Base-by-base conservation (phyloP, 2,329 filamentous ascomycete genomes). In the Fusarium acutatum region DNA sequence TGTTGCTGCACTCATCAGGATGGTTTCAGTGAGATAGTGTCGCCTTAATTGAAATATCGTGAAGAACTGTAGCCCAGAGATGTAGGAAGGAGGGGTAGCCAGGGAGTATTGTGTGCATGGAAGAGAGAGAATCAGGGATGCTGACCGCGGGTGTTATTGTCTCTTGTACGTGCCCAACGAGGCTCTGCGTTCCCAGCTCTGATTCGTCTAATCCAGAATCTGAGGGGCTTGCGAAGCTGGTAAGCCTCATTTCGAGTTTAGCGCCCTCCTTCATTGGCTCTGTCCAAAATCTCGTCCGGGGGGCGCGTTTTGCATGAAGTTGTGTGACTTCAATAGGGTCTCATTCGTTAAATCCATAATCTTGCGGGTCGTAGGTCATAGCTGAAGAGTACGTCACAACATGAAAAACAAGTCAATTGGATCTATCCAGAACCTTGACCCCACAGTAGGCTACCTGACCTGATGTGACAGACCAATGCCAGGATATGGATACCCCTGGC, bases 251-350 rank as follows among this genome's bases (percentile, higher is more conserved):
- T 53, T 0, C n/a, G 0, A 8, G 0, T 4, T 9, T 53, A 35
- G 49, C 0, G 49, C 6, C 3, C 4, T 11, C 20, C 0, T n/a
- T n/a, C 5, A 53, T 38, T 38, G 50, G 50, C 20, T 53, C 0
- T 6, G 0, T 4, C 50, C 50, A 18, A 0, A 53, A 28, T 38
- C 14, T 18, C 1, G 0, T 13, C 13, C 4, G 7, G 4, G 11
- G 12, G 47, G 6, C n/a, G n/a, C n/a, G n/a, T n/a, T n/a, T n/a
- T n/a, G n/a, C n/a, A n/a, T n/a, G n/a, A n/a, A n/a, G n/a, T n/a
- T n/a, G n/a, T n/a, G n/a, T n/a, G n/a, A n/a, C n/a, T n/a, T n/a
- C n/a, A n/a, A n/a, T n/a, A n/a, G n/a, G n/a, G n/a, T n/a, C 14
- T 7, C 2, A 53, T 53, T 53, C 18, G 32, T 22, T 24, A 3